phyloP scores from a whole-genome alignment of 257 asterid genomes.

The Solanum paucissectum region DNA sequence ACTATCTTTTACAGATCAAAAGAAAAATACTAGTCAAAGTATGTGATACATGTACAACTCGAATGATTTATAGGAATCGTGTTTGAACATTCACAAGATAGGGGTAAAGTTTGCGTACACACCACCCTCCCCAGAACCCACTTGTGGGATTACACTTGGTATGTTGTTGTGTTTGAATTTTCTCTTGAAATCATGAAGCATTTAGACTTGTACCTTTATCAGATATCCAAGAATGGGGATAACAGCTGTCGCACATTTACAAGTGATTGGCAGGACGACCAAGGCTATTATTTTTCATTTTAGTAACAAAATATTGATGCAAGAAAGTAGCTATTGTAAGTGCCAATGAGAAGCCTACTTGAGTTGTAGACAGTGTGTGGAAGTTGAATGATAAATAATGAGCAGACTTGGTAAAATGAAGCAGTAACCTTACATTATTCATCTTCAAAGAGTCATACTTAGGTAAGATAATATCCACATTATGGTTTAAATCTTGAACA shows the following conservation, averaged over 20 bases:
- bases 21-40: background rate
- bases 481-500: constrained; percentile 89
- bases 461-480: constrained; percentile 79
- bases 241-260: background rate
- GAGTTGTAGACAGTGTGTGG: background rate
- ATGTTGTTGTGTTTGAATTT: background rate
- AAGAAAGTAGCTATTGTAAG: background rate
- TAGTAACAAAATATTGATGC: background rate
- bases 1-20: background rate
- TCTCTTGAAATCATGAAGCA: background rate
- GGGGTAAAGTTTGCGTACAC: background rate
- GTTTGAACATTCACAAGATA: background rate
- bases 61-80: background rate
- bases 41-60: background rate
- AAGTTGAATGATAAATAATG: background rate
- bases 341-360: background rate
- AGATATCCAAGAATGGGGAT: background rate
- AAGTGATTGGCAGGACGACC: background rate
- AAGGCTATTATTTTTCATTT: background rate
- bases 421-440: constrained; percentile 46
- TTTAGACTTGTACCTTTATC: background rate
- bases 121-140: background rate
- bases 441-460: constrained; percentile 80
- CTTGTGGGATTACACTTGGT: background rate
- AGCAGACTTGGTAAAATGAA: constrained; percentile 7